phyloP scores from a whole-genome alignment of 2,329 filamentous ascomycete genomes.

The Colletotrichum paranaense region DNA sequence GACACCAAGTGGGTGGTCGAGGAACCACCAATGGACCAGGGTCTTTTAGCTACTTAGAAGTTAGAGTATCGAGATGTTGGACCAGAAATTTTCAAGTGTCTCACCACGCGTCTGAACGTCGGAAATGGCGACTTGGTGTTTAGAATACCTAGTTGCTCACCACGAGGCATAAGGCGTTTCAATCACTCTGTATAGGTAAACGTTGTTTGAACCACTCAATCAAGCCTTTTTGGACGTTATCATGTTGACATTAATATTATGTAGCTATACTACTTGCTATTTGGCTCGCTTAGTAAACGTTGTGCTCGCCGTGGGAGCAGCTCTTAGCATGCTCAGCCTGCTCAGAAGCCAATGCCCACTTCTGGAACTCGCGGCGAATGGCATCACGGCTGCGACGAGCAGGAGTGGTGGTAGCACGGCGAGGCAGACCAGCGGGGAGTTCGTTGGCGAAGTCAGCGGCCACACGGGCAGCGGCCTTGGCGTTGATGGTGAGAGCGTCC shows the following conservation, averaged over 20 bases:
- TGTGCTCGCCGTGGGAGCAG: slow-evolving; percentile 31
- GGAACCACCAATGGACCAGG: no score
- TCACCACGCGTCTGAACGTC: no score
- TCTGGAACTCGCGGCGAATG: slow-evolving; percentile 37
- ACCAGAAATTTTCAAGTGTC: no score
- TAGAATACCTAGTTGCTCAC: no score
- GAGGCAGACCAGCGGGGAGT: slow-evolving; percentile 46
- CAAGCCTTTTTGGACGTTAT: not conserved
- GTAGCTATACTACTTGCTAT: not conserved
- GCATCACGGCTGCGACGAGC: slow-evolving; percentile 33
- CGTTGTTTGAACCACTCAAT: no score
- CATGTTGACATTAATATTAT: slow-evolving; percentile 2
- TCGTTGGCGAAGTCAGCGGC: slow-evolving; percentile 52
- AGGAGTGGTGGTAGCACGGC: slow-evolving; percentile 43
- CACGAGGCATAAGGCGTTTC: no score
- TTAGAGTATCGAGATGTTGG: no score
- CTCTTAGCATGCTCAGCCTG: slow-evolving; percentile 34
- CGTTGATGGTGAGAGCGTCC: slow-evolving; percentile 51
- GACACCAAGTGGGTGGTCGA: no score
- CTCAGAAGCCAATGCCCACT: slow-evolving; percentile 35
- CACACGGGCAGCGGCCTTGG: slow-evolving; percentile 61
- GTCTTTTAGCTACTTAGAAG: no score
- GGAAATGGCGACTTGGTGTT: no score
- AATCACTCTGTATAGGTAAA: no score
- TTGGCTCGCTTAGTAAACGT: not conserved